Base-by-base conservation (phyloP, 176 grass and related monocot species). In the Raddia distichophylla region DNA sequence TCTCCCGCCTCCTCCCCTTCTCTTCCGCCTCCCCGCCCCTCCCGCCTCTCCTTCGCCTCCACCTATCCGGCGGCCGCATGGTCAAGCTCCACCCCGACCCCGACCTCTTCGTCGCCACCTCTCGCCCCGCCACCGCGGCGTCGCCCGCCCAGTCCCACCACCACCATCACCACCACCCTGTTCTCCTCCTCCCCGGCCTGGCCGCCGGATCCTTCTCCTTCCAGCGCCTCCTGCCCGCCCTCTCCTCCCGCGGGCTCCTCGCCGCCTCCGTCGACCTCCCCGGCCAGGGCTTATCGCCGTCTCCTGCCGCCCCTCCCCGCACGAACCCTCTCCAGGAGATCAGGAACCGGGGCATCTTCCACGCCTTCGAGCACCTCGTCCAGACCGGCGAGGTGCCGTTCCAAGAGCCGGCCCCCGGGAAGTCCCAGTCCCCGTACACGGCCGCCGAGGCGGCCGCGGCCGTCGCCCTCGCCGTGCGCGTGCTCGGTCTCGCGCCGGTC, bases 351-450 rank as follows among this genome's bases (percentile, higher is more conserved):
- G 91, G 89, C 63, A 9, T 97, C 44, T 97, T 97, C 85, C 93
- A 84, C 87, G 94, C 84, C 37, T 97, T 97, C 67, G 94, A 94
- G 84, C 89, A 88, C 78, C 77, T 97, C 45, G 79, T 97, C 5
- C 48, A 94, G 71, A 97, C 91, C 2, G 91, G 94, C 50, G 66
- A 94, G 63, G 87, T 91, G 9, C 89, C 89, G 7, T 97, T 88
- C 35, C 89, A 91, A 40, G 84, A 93, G 45, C 64, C 80, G 8
- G 61, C 34, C 32, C 20, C 19, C 27, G 78, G 46, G 56, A 46
- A 72, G 46, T 67, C 45, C 20, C 63, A 63, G 62, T 78, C 91
- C 3, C 74, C 52, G 10, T 87, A 91, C 73, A 67, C 82, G 17
- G 59, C 89, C 5, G 60, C 60, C 46, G 87, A 86, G 77, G 84